Evolutionary conservation across 1,284 basidiomycete genomes (phyloP), one percentile per base, ranked within the genome.

Genomic region (Trametes sp.): DNA sequence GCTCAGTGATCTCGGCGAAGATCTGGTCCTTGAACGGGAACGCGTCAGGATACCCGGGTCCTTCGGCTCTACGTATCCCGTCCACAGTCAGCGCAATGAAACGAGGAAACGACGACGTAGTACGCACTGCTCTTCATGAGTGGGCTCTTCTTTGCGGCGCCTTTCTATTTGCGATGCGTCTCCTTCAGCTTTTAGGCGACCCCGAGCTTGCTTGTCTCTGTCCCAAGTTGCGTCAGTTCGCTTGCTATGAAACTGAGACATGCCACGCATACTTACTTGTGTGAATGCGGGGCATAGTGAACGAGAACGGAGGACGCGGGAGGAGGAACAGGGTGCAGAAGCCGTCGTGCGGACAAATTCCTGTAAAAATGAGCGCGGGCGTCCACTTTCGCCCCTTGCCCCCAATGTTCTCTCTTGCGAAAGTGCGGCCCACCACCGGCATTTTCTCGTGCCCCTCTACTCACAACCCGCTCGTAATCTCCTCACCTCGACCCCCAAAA

Each of bases 1-100:
- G 85, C 69, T 93, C 92, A 48, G 89, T 89, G 45, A 96, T 85
- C 74, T 99, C 97, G 16, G 95, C 95, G 45, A 99, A 82, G 62
- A 99, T 90, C 78, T 97, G 90, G 75, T 98, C 97, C 82, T 98
- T 99, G 86, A 92, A 98, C 4, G 96, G 97, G 81, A 96, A 98
- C 65, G 89, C 90, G 79, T 93, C n/a, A 97, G 97, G 64, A 99
- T 97, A 51, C 98, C 98, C 28, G 93, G 94, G 75, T 99, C 97
- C 76, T 89, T 94, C 77, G 82, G 88, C 82, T 93, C 85, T 84
- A 54, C 11, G 14, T 14, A n/a, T 23, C 38, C 36, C 38, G 48
- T 60, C 38, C 1, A 61, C 59, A 46, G 42, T 50, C 50, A 58
- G 19, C 49, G 11, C 42, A 16, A 14, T 19, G 26, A 23, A 33